Evolutionary conservation across 345 rosid species (phyloP).

Genomic region (Kandelia obovata): DNA sequence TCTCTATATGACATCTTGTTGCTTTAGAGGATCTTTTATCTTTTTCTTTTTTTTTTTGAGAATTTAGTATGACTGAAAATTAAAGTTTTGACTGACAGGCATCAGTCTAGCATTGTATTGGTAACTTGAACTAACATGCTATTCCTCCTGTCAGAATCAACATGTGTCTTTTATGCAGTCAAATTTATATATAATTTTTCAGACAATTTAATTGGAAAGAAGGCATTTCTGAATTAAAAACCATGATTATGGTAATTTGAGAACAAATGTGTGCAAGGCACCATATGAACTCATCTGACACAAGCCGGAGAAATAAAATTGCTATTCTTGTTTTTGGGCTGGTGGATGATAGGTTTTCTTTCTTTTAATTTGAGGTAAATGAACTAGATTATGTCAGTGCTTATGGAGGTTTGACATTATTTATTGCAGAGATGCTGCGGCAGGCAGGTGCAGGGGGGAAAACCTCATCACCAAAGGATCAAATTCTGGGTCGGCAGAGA

Average conservation of each 20-base stretch:
- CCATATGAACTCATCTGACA: neutral
- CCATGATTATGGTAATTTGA: neutral
- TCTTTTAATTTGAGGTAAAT: neutral
- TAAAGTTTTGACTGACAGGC: too few relatives aligned
- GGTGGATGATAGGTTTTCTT: neutral
- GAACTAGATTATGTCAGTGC: neutral
- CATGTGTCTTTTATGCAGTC: neutral
- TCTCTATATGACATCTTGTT: too few relatives aligned
- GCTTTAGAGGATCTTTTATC: too few relatives aligned
- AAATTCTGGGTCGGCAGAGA: slow-evolving; percentile 18
- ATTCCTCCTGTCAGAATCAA: neutral
- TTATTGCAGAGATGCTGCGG: slow-evolving; percentile 24
- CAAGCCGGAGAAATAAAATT: neutral
- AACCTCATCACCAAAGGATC: slow-evolving; percentile 29
- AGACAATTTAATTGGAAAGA: neutral
- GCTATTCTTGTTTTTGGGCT: neutral
- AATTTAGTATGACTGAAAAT: too few relatives aligned
- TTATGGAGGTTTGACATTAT: neutral
- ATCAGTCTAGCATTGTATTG: too few relatives aligned
- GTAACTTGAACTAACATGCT: neutral
- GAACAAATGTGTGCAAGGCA: neutral
- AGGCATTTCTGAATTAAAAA: neutral
- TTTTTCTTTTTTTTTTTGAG: too few relatives aligned
- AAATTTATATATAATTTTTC: neutral
- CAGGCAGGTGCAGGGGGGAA: slow-evolving; percentile 27